Base-by-base conservation (phyloP, 306 rosid genomes). In the Citrullus mucosospermus region DNA sequence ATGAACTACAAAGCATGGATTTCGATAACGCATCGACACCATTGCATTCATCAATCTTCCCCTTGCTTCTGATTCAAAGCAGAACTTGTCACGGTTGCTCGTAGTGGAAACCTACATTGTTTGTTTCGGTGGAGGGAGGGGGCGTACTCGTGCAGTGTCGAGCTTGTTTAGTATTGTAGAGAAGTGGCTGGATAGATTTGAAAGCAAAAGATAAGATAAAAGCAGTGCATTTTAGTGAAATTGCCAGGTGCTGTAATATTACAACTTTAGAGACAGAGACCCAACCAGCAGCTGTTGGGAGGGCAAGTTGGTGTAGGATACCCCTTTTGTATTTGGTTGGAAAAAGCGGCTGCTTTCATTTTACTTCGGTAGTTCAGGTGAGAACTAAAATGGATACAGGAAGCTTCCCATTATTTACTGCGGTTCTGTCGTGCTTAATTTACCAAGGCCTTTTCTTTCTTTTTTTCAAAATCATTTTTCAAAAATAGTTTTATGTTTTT, bases 111-210 rank as follows among this genome's bases (percentile, higher is more conserved):
- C 57, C 16, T 16, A 73, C 77, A 71, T 44, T 71, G 56, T 44
- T 22, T 70, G 58, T 32, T 50, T 72, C 77, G 13, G 76, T 71
- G 3, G 8, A 16, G 75, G 20, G 28, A 25, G 58, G 25, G 57
- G 57, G 9, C 18, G 55, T 44, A 44, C 10, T 9, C 14, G 16
- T 11, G 3, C 16, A 16, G 59, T 22, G 59, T 74, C 18, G 6
- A 74, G 58, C 78, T 53, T 53, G 78, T 74, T 74, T 74, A 53
- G 43, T 17, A 74, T 17, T 54, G 78, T 51, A 53, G 62, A 74
- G 59, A 32, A 74, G 62, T 74, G 50, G 50, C 54, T 74, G 63
- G 63, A 54, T 74, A 53, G 62, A 11, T 53, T 53, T 54, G 77
- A 72, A 74, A 53, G 30, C 50, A 53, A 74, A 54, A 74, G 62